phyloP scores from a whole-genome alignment of 139 green algal species.

The Chlamydomonas incerta region DNA sequence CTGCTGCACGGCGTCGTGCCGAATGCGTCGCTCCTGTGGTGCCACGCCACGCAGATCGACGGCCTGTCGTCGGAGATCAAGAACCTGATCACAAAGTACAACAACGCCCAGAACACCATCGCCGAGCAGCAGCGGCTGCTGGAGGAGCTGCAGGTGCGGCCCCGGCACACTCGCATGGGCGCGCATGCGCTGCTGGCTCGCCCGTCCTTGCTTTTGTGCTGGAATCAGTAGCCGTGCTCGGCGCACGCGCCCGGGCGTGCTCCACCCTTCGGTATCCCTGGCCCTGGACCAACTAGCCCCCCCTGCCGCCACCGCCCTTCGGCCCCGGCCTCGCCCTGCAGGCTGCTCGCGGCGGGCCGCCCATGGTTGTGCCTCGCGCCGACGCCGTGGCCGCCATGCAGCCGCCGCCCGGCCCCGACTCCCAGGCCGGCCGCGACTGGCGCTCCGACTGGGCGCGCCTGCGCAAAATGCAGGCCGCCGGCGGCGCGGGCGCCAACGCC shows the following conservation, averaged over 20 bases:
- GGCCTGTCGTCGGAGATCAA: constrained; percentile 37
- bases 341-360: neutral
- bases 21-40: no score
- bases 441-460: constrained; percentile 35
- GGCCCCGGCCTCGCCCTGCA: neutral
- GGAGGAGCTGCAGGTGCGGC: constrained; percentile 35
- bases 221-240: no score
- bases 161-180: no score
- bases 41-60: constrained; percentile 18
- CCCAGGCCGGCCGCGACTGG: constrained; percentile 36
- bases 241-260: no score
- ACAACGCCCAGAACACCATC: constrained; percentile 34
- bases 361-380: neutral
- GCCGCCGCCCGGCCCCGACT: neutral
- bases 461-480: constrained; percentile 14
- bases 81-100: constrained; percentile 34
- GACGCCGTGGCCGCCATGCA: neutral
- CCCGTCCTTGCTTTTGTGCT: no score
- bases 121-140: constrained; percentile 39
- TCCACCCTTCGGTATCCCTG: no score
- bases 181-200: no score
- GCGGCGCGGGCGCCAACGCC: neutral
- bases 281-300: neutral
- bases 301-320: neutral
- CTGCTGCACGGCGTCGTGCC: no score